Percentiles rank a stretch among this genome's conserved stretches.
phyloP scores from a whole-genome alignment of 441 rosid species.

The Eruca vesicaria region DNA sequence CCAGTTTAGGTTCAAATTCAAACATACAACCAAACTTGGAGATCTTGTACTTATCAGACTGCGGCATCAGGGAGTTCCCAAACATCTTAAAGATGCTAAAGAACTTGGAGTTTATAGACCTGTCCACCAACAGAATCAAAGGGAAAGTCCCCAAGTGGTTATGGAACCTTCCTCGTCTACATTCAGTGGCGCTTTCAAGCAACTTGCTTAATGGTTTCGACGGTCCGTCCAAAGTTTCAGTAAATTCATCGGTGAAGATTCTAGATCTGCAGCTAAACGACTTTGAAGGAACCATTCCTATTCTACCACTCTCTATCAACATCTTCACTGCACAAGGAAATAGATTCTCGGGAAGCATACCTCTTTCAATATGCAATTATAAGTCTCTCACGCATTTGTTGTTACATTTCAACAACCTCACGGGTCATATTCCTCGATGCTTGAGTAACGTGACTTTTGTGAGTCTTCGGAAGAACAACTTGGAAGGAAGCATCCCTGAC shows the following conservation, averaged over 20 bases:
- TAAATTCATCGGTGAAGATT: background rate
- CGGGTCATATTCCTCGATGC: background rate
- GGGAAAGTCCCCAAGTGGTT: constrained; percentile 10
- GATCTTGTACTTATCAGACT: rapidly evolving
- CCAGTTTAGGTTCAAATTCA: background rate
- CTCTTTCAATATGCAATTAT: constrained; percentile 40
- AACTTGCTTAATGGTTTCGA: background rate
- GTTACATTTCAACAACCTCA: constrained; percentile 26
- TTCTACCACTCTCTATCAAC: background rate
- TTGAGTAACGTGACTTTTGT: background rate
- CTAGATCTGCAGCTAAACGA: background rate
- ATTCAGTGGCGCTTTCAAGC: rapidly evolving
- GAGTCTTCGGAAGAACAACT: constrained; percentile 42
- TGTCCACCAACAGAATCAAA: background rate
- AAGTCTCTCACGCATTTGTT: constrained; percentile 17
- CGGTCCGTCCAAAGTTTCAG: background rate
- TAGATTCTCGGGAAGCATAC: constrained; percentile 26
- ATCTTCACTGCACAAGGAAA: constrained; percentile 35
- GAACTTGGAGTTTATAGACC: background rate
- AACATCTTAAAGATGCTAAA: background rate
- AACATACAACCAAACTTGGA: background rate
- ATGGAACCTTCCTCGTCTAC: background rate
- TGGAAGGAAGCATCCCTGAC: constrained; percentile 36
- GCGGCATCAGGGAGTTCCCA: background rate
- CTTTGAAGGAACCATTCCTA: background rate